Base-by-base conservation (phyloP, 305 asterid species). In the Fraxinus paxiana region DNA sequence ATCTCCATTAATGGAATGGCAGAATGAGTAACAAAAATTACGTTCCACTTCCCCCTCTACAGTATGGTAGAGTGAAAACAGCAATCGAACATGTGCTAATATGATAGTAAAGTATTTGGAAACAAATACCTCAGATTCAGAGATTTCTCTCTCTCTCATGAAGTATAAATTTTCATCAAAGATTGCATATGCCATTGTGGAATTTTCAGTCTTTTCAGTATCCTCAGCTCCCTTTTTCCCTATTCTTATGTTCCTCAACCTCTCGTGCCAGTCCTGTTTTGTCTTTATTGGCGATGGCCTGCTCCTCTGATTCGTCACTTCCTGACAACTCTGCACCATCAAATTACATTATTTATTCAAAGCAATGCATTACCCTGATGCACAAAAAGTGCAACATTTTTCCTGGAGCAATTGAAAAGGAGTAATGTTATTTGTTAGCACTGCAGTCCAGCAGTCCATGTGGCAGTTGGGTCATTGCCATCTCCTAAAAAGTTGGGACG, bases 231-330 rank as follows among this genome's bases (percentile, higher is more conserved):
- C 95, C 81, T 70, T 91, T 86, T 88, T 96, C 48, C 99, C 95
- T 82, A 88, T 85, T 83, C 97, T 84, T 34, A 96, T 84, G 83
- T 88, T 93, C 85, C 91, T 89, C 35, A 96, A 88, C 85, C 92
- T 89, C 86, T 91, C 97, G 17, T 92, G 98, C 99, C 98, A 96
- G 77, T 96, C 98, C 79, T 84, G 93, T 91, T 92, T 94, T 83
- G 92, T 88, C 88, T 92, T 94, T 79, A 90, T 89, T 61, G 95
- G 97, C 63, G 83, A 82, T 38, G 94, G 97, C 87, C 89, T 89
- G 82, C 79, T 74, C 88, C 87, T 89, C 83, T 83, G 85, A 81
- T 82, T 85, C 81, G 88, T 90, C 79, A 41, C 85, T 76, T 89
- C 97, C 82, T 79, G 82, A 28, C 38, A 75, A 82, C 84, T 84